Evolutionary conservation across 768 basidiomycete species (phyloP), one percentile per base, ranked within the genome.

Genomic region (Tricholoma flavovirens): DNA sequence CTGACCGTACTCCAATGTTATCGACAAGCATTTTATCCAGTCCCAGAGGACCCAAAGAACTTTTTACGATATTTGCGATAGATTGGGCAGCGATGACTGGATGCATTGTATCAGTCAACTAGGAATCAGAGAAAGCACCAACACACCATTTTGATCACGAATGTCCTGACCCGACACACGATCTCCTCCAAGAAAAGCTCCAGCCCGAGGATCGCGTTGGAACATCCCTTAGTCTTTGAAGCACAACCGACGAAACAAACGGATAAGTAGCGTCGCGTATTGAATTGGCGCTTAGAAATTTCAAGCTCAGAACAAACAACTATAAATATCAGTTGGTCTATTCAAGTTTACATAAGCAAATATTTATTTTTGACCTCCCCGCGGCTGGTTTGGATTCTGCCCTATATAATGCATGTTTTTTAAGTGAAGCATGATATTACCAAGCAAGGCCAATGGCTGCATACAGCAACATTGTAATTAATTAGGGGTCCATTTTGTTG

Each of bases 11-110:
- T 62, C 94, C 95, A 62, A 98, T 94, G 74, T 96, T 95, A 71
- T 98, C 95, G 14, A 98, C 94, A 55, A 97, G 80, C 96, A 98
- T 93, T 74, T 96, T 94, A 68, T 96, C 94, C 8, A 94, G 84
- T 35, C 96, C 96, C 53, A 98, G 78, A 8, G 97, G 97, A 5
- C 97, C 97, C 54, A 99, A 68, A 24, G 93, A 96, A 65, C 90
- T 96, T 81, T 95, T 97, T 38, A 99, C 86, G 64, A 98, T 88
- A 73, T 99, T 99, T 57, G 97, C 93, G 66, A 99, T 97, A 5
- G 96, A 87, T 67, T 91, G 87, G 46, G 95, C 96, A 45, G 96
- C 97, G 65, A 93, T 83, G 64, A 98, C 96, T 97, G 71, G 58
- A 61, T 42, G 64, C 21, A 50, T 35, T 59, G 24, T 51, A 38